Conservation (phyloP, 257 asterid species). For the Osmanthus fragrans region DNA sequence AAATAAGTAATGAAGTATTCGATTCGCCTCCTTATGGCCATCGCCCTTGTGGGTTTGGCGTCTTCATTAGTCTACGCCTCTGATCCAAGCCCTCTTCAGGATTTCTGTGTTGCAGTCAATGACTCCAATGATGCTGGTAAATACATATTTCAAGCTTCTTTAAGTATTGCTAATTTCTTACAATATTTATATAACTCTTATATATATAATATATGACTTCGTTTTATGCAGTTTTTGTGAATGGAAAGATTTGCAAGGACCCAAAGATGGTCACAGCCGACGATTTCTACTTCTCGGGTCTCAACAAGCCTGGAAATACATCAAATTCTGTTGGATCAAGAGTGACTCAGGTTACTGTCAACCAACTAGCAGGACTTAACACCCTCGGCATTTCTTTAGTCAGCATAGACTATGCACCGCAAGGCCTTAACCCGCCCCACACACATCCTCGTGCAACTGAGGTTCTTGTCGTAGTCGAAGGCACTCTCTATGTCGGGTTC, state of each 20-base stretch:
- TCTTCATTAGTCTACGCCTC: conserved; percentile 20
- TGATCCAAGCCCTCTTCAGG: conserved; percentile 36
- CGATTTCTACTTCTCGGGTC: conserved; percentile 21
- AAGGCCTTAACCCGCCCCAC: not conserved
- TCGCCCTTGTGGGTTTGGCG: conserved; percentile 8
- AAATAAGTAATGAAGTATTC: not conserved
- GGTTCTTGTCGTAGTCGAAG: not conserved
- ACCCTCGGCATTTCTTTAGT: conserved; percentile 16
- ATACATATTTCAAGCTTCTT: not conserved
- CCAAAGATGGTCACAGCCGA: not conserved
- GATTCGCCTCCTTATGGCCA: not conserved
- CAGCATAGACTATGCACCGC: not conserved
- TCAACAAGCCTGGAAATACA: conserved; percentile 24
- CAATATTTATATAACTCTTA: not conserved
- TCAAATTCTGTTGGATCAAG: conserved; percentile 18
- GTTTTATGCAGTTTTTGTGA: conserved; percentile 21
- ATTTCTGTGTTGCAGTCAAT: conserved; percentile 36
- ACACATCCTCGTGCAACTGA: not conserved
- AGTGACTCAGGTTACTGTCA: conserved; percentile 4
- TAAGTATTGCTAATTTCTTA: not conserved
- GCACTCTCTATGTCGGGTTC: not conserved
- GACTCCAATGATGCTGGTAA: conserved; percentile 24
- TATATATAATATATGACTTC: not conserved
- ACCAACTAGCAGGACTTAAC: conserved; percentile 18
- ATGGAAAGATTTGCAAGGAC: conserved; percentile 8